A percentile compares a stretch with the other conserved stretches of the same genome.
Evolutionary conservation across 2,329 filamentous ascomycete genomes (phyloP).

Genomic region (Penicillium vulpinum): DNA sequence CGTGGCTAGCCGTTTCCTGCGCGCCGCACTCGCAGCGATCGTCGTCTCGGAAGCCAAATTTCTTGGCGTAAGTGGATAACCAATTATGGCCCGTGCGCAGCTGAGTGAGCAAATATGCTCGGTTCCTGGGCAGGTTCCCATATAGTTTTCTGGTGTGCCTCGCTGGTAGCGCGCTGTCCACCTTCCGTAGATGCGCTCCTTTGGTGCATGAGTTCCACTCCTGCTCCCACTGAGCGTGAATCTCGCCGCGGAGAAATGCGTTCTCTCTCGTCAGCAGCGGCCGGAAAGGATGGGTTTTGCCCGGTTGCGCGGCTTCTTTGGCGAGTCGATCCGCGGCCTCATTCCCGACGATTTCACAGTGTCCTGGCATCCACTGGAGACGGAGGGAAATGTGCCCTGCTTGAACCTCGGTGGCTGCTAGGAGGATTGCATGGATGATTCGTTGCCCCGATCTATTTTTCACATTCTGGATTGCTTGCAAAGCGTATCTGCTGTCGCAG

Average conservation of each 20-base stretch:
- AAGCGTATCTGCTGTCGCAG: not conserved
- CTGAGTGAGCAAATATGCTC: not conserved
- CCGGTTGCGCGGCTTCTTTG: constrained; percentile 10
- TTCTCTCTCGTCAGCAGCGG: constrained; percentile 14
- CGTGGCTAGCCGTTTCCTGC: not conserved
- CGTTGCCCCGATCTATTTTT: not conserved
- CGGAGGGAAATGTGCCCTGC: not conserved
- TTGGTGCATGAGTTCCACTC: constrained; percentile 17
- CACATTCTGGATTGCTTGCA: not conserved
- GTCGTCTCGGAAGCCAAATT: not conserved
- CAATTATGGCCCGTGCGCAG: too few species aligned
- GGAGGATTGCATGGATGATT: not conserved
- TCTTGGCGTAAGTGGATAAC: not conserved
- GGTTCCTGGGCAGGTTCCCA: not conserved
- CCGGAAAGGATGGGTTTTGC: constrained; percentile 13
- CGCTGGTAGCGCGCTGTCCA: constrained; percentile 6
- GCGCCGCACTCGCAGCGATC: not conserved
- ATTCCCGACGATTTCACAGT: constrained; percentile 3
- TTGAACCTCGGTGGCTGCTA: not conserved
- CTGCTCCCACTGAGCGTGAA: too few species aligned
- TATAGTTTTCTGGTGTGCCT: not conserved
- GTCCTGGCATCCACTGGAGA: too few species aligned
- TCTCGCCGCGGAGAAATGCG: constrained; percentile 5
- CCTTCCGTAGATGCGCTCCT: too few species aligned
- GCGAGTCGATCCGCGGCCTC: constrained; percentile 11